phyloP scores from a whole-genome alignment of 2,329 filamentous ascomycete species.

The Alternaria postmessia region DNA sequence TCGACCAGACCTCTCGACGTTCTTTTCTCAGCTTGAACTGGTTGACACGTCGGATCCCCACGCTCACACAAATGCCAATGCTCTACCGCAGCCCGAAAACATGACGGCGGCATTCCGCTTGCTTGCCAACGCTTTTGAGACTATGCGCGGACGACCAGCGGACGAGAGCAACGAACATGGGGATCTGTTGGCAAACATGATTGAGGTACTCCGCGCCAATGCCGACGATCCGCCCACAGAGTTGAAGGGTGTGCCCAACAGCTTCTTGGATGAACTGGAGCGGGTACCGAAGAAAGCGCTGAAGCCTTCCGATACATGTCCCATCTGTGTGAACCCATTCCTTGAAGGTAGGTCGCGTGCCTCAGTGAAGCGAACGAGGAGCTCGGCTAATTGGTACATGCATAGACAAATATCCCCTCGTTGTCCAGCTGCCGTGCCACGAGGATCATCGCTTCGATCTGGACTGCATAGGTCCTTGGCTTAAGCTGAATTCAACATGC shows the following conservation, averaged over 20 bases:
- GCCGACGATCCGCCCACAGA: slow-evolving; percentile 68
- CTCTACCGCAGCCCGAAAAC: slow-evolving; percentile 67
- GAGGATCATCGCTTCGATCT: slow-evolving; percentile 69
- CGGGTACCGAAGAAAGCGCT: slow-evolving; percentile 65
- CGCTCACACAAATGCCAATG: slow-evolving; percentile 63
- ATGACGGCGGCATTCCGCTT: slow-evolving; percentile 67
- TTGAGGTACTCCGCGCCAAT: slow-evolving; percentile 61
- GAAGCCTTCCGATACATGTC: slow-evolving; percentile 62
- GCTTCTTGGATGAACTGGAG: slow-evolving; percentile 68
- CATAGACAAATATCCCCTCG: slow-evolving; percentile 66
- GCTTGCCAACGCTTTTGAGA: slow-evolving; percentile 67
- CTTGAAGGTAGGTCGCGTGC: slow-evolving; percentile 59
- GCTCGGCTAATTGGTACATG: slow-evolving; percentile 27
- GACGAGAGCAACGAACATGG: slow-evolving; percentile 38
- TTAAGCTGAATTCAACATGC: slow-evolving; percentile 70
- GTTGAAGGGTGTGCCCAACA: slow-evolving; percentile 68
- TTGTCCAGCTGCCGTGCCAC: slow-evolving; percentile 69
- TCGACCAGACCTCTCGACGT: slow-evolving; percentile 70
- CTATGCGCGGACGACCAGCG: slow-evolving; percentile 60
- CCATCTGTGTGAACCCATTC: slow-evolving; percentile 68
- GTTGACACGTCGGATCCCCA: slow-evolving; percentile 61
- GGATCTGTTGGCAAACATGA: slow-evolving; percentile 63
- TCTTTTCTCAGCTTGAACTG: slow-evolving; percentile 69
- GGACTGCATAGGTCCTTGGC: slow-evolving; percentile 71
- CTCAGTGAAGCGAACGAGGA: not conserved